Base-by-base conservation (phyloP, 805 yeast species). In the Lipomyces starkeyi region DNA sequence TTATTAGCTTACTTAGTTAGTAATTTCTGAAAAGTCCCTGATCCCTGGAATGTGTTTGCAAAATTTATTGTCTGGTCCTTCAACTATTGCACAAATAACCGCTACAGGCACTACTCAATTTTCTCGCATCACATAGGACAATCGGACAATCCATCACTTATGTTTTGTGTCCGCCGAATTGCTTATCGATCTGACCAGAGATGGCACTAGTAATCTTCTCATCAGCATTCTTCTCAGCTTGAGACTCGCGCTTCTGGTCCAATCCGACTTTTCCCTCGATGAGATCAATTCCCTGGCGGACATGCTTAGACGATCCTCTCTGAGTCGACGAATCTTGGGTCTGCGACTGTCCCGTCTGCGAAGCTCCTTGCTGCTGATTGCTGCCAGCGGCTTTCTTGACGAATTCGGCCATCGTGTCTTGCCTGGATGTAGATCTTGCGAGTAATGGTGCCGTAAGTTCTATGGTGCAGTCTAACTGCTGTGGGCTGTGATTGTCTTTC, bases 241-340 rank as follows among this genome's bases (percentile, higher is more conserved):
- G 63, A 17, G 68, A 53, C 62, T 71, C 72, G 58, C 59, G 68
- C 62, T 64, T 64, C 54, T 71, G 73, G 58, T 71, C 71, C 58
- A 64, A 25, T 20, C 73, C 73, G 20, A 71, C 43, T 47, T 59
- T 62, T 25, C 60, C 64, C 47, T 71, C 73, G 58, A 60, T 49
- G 14, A 52, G 22, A 35, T 70, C 73, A 29, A 67, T 62, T 25
- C 67, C 68, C 49, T 61, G 56, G 64, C 70, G 70, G 25, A 67
- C 56, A 55, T 67, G 56, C 65, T 61, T 63, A 43, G 64, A 64
- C 32, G 32, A 37, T 20, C 70, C 63, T 14, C 65, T 67, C 7
- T 27, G 63, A 11, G 52, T 49, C n/a, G 20, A 8, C 27, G 13
- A 27, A 20, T 32, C 34, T 27, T 25, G 63, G 14, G 14, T 37